phyloP scores from a whole-genome alignment of 2,329 filamentous ascomycete species.

The Aspergillus quadricinctus region DNA sequence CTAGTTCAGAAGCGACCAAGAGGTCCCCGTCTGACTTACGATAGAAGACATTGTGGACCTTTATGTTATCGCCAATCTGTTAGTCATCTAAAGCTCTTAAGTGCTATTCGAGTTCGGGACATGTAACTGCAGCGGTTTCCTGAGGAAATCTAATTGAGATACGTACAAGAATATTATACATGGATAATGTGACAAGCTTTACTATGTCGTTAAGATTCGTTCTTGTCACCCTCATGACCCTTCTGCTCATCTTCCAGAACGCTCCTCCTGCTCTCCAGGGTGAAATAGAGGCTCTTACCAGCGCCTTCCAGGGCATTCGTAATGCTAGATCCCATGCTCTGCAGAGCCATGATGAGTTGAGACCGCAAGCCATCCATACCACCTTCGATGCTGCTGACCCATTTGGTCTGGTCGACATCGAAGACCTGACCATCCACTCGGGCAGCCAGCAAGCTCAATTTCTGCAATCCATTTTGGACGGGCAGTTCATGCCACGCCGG shows the following conservation, averaged over 20 bases:
- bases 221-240: constrained; percentile 29
- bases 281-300: constrained; percentile 77
- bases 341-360: constrained; percentile 76
- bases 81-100: no score
- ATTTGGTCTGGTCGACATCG: constrained; percentile 66
- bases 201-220: constrained; percentile 25
- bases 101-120: not conserved
- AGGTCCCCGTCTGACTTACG: no score
- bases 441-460: constrained; percentile 81
- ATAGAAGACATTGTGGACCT: no score
- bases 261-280: constrained; percentile 74
- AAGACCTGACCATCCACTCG: constrained; percentile 82
- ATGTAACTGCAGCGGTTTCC: not conserved
- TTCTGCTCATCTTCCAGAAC: constrained; percentile 72
- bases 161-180: constrained; percentile 36
- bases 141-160: constrained; percentile 6
- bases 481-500: constrained; percentile 76
- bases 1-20: no score
- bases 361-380: constrained; percentile 75
- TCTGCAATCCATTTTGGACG: constrained; percentile 78
- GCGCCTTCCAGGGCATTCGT: constrained; percentile 75
- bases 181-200: constrained; percentile 15
- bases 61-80: no score
- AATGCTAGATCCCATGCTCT: constrained; percentile 72
- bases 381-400: constrained; percentile 73